Conservation (phyloP, 345 rosid genomes). For the Acer yangbiense region DNA sequence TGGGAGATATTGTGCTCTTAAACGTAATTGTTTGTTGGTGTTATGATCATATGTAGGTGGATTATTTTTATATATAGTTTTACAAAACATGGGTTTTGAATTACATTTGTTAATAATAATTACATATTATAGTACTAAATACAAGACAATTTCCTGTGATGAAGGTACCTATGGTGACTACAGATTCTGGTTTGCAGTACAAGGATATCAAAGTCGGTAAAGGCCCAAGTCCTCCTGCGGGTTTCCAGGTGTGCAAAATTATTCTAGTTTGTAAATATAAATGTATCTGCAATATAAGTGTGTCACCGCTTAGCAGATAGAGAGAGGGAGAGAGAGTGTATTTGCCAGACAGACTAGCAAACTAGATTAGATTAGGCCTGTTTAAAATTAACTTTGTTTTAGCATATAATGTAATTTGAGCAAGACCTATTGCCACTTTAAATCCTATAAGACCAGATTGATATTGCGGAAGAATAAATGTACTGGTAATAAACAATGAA, state of each 20-base stretch:
- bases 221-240: slow-evolving; percentile 89
- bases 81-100: not conserved
- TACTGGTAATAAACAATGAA: not conserved
- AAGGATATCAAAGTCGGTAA: slow-evolving; percentile 86
- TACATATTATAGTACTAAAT: slow-evolving; percentile 1
- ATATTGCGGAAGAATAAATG: not conserved
- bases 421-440: not conserved
- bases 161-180: slow-evolving; percentile 88
- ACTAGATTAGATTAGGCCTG: not conserved
- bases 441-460: not conserved
- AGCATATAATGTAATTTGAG: too few species aligned
- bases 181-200: slow-evolving; percentile 87
- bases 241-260: slow-evolving; percentile 66
- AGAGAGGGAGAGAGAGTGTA: not conserved
- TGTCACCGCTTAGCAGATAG: not conserved
- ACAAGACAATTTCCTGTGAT: slow-evolving; percentile 11
- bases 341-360: not conserved
- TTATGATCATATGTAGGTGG: not conserved
- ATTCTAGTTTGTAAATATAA: not conserved
- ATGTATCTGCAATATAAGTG: not conserved
- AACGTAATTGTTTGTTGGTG: not conserved
- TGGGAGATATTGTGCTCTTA: too few species aligned
- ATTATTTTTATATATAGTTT: not conserved
- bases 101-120: not conserved
- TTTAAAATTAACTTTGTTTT: not conserved